Conservation (phyloP, 352 stramenopile species). For the Globisporangium irregulare region DNA sequence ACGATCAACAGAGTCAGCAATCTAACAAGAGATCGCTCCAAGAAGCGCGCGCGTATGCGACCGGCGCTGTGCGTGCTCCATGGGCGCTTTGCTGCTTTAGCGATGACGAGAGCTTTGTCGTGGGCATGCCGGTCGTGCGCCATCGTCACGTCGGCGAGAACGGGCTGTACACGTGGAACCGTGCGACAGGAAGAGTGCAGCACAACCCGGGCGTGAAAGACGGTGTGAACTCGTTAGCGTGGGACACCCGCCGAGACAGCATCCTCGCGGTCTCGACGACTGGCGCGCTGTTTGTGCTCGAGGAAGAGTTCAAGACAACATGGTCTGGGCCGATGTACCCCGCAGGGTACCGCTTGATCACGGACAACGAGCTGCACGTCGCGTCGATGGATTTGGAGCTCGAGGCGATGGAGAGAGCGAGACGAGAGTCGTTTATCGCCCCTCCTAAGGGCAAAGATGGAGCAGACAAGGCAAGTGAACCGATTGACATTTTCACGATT, state of each 20-base stretch:
- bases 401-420: conserved; percentile 28
- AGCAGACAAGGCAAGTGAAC: background rate
- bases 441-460: background rate
- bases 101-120: conserved; percentile 57
- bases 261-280: conserved; percentile 65
- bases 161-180: conserved; percentile 78
- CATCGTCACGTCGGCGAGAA: conserved; percentile 80
- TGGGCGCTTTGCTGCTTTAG: conserved; percentile 77
- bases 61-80: conserved; percentile 63
- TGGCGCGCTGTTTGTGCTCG: conserved; percentile 63
- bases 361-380: conserved; percentile 71
- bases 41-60: conserved; percentile 55
- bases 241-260: conserved; percentile 50
- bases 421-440: background rate
- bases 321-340: conserved; percentile 87
- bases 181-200: conserved; percentile 44
- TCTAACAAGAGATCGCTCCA: conserved; percentile 23
- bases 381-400: conserved; percentile 35
- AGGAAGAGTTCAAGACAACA: conserved; percentile 69
- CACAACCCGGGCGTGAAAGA: conserved; percentile 79
- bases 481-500: conserved; percentile 54
- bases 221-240: conserved; percentile 56
- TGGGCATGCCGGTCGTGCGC: conserved; percentile 73
- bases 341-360: conserved; percentile 71
- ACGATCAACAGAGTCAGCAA: background rate